Base-by-base conservation (phyloP, 805 yeast genomes). In the Yamadazyma takamatsuzukensis region DNA sequence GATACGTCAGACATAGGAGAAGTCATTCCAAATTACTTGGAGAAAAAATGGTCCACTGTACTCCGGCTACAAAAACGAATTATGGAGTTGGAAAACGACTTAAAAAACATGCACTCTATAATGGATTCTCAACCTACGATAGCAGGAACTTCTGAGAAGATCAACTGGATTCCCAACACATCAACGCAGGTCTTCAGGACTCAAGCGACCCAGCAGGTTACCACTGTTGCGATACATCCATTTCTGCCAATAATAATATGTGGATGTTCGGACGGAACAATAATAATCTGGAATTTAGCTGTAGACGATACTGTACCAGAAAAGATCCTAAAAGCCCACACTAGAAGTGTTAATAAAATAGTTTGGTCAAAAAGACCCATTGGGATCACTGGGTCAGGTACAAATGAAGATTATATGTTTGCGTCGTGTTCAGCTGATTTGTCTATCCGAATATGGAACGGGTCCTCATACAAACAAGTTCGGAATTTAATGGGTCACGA, bases 21-120 rank as follows among this genome's bases (percentile, higher is more conserved):
- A 13, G 45, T 61, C 4, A 59, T 65, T 8, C 58, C 65, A 30
- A 52, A 63, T 41, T 67, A 65, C 38, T 60, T 86, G 24, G 86
- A 82, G 45, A 82, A 80, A 57, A 89, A 88, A 60, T 89, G 97
- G 97, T 70, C 81, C 1, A 80, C 95, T 0, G 90, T 89, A 4
- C 68, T 86, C 19, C 64, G 95, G 28, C 64, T 90, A 18, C 96
- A 90, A 57, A 74, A 78, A 41, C 72, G 76, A 47, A 79, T 81
- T 26, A 61, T 81, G 36, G 90, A 80, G 32, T 56, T 87, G 27
- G 95, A 89, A 48, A 58, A 69, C 13, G 80, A 78, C 29, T 53
- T 74, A 4, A 56, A 56, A 12, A 68, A 71, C 24, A 60, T 80
- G 40, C 61, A 73, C 25, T 68, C 71, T n/a, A 61, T 65, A 11